Evolutionary conservation across 192 early-diverging fungal species (phyloP).

Genomic region (Entomortierella lignicola): DNA sequence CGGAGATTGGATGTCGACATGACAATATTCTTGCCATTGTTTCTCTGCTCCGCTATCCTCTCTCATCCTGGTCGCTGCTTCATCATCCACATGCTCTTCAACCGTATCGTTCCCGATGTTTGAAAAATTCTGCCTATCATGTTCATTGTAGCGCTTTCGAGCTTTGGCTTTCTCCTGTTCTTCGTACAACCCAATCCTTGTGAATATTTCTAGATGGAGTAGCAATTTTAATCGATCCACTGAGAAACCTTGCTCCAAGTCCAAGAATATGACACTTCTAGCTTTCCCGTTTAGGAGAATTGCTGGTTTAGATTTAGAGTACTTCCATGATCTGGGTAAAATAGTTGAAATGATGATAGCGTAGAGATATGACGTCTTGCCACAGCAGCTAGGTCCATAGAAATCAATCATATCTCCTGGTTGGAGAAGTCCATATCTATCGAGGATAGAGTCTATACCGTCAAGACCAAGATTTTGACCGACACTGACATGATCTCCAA

Average conservation of each 20-base stretch:
- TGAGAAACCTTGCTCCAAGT: conserved; percentile 36
- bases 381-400: conserved; percentile 19
- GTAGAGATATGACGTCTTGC: conserved; percentile 40
- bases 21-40: background rate
- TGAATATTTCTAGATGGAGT: conserved; percentile 11
- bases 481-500: background rate
- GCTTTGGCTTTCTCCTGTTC: background rate
- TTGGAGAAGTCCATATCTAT: conserved; percentile 5
- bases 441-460: conserved; percentile 27
- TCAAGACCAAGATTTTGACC: conserved; percentile 17
- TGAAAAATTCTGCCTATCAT: background rate
- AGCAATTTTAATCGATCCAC: conserved; percentile 5
- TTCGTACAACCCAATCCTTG: background rate
- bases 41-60: background rate
- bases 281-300: conserved; percentile 12
- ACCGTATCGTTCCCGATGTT: background rate
- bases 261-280: conserved; percentile 29
- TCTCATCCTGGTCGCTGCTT: background rate
- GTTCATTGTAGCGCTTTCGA: background rate
- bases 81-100: background rate
- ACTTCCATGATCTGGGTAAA: conserved; percentile 34
- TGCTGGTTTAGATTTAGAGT: conserved; percentile 12
- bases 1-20: conserved; percentile 7
- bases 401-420: conserved; percentile 48
- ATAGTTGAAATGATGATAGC: conserved; percentile 43